phyloP scores from a whole-genome alignment of 129 eudicot genomes.

The Saussurea involucrata region DNA sequence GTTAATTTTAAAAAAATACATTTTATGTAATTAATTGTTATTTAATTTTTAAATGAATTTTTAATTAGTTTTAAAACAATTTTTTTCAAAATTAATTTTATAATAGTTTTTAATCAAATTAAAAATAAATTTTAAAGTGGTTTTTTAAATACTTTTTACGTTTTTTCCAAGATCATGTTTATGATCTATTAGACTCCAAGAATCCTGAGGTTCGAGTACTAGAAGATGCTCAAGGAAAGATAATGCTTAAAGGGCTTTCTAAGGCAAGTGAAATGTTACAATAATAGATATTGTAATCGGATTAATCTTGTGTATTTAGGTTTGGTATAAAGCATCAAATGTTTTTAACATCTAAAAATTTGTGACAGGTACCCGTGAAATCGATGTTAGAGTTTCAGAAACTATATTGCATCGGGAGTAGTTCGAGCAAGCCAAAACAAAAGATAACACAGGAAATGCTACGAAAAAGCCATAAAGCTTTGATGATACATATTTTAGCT shows the following conservation, averaged over 20 bases:
- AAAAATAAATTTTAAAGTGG: too few species aligned
- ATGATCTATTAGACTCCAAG: conserved; percentile 59
- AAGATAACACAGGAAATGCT: conserved; percentile 43
- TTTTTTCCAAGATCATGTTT: conserved; percentile 58
- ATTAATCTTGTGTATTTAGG: background rate
- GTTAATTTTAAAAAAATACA: too few species aligned
- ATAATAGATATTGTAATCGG: background rate
- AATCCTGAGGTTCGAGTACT: conserved; percentile 63
- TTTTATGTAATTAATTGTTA: too few species aligned
- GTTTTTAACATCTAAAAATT: background rate
- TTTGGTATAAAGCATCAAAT: background rate
- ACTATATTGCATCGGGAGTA: conserved; percentile 27
- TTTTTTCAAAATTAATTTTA: too few species aligned
- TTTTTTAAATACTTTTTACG: too few species aligned
- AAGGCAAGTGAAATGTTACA: conserved; percentile 43
- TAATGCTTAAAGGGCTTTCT: conserved; percentile 70
- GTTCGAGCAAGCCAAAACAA: conserved; percentile 26
- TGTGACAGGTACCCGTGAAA: conserved; percentile 52
- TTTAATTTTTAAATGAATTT: too few species aligned
- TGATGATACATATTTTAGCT: conserved; percentile 54
- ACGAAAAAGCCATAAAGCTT: conserved; percentile 66
- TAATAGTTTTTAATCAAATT: too few species aligned
- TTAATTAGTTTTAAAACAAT: too few species aligned
- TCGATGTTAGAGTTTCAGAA: conserved; percentile 57
- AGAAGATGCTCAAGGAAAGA: conserved; percentile 69